Percentiles rank a stretch among this genome's conserved stretches.
These are phyloP conservation scores for Russula lepida DNA, from an alignment of 768 basidiomycete genomes.

Conservation along the genomic window DNA sequence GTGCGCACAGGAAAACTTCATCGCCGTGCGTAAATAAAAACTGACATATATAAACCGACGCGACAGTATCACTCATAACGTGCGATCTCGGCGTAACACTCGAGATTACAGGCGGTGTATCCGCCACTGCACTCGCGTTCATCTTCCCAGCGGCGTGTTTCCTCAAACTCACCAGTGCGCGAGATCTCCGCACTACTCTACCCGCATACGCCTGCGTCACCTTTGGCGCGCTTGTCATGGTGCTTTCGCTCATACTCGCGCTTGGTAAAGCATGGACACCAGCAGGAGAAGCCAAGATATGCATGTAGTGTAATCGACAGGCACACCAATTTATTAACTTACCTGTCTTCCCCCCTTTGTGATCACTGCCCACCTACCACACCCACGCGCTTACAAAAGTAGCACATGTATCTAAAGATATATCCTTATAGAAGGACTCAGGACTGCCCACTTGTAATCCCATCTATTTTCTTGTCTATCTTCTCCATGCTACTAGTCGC, in stretches of 20 bases:
- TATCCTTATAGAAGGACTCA: slow-evolving; percentile 6
- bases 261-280: slow-evolving; percentile 70
- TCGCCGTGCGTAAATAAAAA: no score
- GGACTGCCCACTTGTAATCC: slow-evolving; percentile 7
- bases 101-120: slow-evolving; percentile 96
- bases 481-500: neutral
- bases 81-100: slow-evolving; percentile 98
- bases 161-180: slow-evolving; percentile 59
- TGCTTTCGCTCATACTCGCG: slow-evolving; percentile 68
- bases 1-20: no score
- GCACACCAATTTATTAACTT: no score
- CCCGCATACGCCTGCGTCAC: slow-evolving; percentile 63
- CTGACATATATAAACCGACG: neutral
- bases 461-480: neutral
- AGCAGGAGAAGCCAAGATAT: slow-evolving; percentile 65
- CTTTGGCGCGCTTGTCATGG: slow-evolving; percentile 74
- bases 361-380: neutral
- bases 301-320: no score
- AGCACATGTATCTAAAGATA: slow-evolving; percentile 14
- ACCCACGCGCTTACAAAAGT: neutral
- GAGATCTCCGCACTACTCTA: slow-evolving; percentile 58
- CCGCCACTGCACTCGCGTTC: slow-evolving; percentile 85
- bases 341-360: neutral
- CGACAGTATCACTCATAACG: slow-evolving; percentile 79
- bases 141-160: slow-evolving; percentile 89